These are phyloP conservation scores for Cydonia oblonga DNA, from an alignment of 331 rosid species.

Conservation along the genomic window DNA sequence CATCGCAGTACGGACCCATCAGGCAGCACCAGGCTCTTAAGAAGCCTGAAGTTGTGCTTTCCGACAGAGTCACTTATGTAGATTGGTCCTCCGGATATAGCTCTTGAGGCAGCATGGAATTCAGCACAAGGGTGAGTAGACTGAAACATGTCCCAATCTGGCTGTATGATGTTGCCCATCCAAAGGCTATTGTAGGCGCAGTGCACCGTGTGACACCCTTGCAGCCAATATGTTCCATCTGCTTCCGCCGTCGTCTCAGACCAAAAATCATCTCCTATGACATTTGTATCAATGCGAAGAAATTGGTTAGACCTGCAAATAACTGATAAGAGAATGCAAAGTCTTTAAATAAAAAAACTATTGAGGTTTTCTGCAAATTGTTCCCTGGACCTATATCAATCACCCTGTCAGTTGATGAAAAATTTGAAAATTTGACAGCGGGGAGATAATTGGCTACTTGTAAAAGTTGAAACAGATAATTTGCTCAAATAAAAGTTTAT, in stretches of 20 bases:
- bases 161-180: conserved; percentile 71
- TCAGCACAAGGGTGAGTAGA: conserved; percentile 53
- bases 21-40: conserved; percentile 39
- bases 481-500: no score
- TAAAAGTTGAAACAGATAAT: no score
- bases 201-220: conserved; percentile 78
- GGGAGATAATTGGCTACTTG: background rate
- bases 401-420: no score
- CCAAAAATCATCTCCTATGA: conserved; percentile 68
- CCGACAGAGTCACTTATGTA: conserved; percentile 57
- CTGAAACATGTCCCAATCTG: conserved; percentile 88
- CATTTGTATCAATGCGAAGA: background rate
- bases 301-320: background rate
- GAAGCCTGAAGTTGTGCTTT: conserved; percentile 52
- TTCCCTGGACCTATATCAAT: no score
- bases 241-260: conserved; percentile 51
- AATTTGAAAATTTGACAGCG: no score
- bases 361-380: no score
- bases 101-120: conserved; percentile 60
- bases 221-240: conserved; percentile 56
- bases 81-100: conserved; percentile 71
- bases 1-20: conserved; percentile 58
- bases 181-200: conserved; percentile 71
- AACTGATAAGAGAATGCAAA: background rate
- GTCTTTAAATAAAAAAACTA: no score